phyloP scores from a whole-genome alignment of 192 early-diverging fungal species.

The Linnemannia schmuckeri region DNA sequence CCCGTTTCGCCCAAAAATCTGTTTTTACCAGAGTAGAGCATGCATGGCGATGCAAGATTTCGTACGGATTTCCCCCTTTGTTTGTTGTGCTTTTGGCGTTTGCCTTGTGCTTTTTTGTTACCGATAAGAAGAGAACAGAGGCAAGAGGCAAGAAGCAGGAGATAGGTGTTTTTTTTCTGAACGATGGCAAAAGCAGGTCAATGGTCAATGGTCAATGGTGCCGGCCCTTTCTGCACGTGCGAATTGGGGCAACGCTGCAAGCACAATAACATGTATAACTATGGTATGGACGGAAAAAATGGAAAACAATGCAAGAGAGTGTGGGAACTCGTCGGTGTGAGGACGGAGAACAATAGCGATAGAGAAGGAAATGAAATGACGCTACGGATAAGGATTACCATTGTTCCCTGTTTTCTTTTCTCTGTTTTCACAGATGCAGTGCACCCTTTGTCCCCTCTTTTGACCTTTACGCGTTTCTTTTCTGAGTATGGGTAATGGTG shows the following conservation, averaged over 20 bases:
- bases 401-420: too few species aligned
- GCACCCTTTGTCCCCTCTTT: neutral
- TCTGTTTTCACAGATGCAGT: neutral
- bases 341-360: too few species aligned
- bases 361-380: too few species aligned
- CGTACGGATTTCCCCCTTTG: neutral
- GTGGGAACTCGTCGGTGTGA: too few species aligned
- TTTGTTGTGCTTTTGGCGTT: neutral
- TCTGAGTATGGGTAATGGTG: neutral
- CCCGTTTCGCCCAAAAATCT: conserved; percentile 1
- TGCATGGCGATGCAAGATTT: neutral
- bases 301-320: too few species aligned
- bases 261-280: too few species aligned
- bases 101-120: neutral
- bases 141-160: neutral
- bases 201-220: neutral
- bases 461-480: neutral
- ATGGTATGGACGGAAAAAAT: too few species aligned
- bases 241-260: neutral
- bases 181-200: neutral
- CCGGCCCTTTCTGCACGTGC: neutral
- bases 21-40: conserved; percentile 1
- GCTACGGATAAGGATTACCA: too few species aligned
- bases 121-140: neutral
- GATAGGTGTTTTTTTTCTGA: neutral